phyloP scores from a whole-genome alignment of 1,139 yeast species.

The Blastobotrys capitulatus region DNA sequence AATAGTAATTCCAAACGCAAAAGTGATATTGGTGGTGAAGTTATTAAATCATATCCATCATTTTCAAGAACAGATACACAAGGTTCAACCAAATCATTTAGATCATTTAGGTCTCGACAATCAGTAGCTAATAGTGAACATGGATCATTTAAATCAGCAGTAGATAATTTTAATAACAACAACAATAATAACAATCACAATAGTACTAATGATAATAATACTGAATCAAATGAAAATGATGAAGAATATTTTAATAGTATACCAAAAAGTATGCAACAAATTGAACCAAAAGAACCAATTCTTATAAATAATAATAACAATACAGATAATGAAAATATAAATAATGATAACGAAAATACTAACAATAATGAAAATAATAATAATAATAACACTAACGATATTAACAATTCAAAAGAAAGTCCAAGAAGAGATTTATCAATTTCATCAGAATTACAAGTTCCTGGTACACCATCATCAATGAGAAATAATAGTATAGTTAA shows the following conservation, averaged over 20 bases:
- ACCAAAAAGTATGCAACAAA: constrained; percentile 31
- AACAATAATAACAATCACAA: constrained; percentile 7
- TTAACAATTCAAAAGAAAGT: neutral
- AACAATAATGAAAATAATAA: neutral
- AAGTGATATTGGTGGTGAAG: constrained; percentile 29
- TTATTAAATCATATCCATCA: constrained; percentile 34
- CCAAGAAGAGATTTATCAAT: constrained; percentile 12
- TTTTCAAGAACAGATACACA: constrained; percentile 40
- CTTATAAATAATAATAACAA: constrained; percentile 27
- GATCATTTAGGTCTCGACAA: constrained; percentile 32
- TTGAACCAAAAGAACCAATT: constrained; percentile 33
- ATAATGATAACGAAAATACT: neutral
- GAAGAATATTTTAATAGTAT: constrained; percentile 12
- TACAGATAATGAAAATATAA: constrained; percentile 14
- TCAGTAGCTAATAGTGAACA: constrained; percentile 19
- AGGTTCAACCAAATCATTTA: constrained; percentile 34
- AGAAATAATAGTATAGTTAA: constrained; percentile 9
- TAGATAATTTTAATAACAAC: constrained; percentile 1
- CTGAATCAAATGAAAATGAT: constrained; percentile 6
- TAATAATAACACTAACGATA: neutral
- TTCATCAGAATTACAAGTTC: constrained; percentile 7
- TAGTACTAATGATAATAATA: constrained; percentile 1
- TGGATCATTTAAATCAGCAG: constrained; percentile 27
- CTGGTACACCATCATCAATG: constrained; percentile 5
- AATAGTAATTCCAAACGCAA: constrained; percentile 28